Conservation (phyloP, 1,284 basidiomycete species). For the Naganishia liquefaciens region DNA sequence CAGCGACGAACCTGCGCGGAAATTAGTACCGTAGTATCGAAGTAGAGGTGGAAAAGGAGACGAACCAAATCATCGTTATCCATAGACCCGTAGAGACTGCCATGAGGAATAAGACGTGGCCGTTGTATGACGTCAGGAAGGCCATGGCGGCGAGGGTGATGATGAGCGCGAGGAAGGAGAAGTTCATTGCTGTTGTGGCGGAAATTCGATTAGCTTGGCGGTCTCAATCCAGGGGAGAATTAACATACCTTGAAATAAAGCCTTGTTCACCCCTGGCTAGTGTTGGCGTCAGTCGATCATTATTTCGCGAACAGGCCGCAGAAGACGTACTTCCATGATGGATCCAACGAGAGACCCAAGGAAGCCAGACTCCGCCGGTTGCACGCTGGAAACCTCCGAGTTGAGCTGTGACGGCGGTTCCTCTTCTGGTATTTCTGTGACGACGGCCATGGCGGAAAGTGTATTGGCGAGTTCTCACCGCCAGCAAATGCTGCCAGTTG, state of each 20-base stretch:
- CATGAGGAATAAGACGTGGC: conserved; percentile 47
- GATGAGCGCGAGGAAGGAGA: conserved; percentile 51
- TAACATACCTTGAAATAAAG: conserved; percentile 47
- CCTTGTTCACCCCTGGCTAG: conserved; percentile 49
- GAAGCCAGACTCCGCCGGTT: conserved; percentile 38
- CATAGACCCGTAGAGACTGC: conserved; percentile 44
- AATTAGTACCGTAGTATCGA: background rate
- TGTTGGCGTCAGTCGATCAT: background rate
- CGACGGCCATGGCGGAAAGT: conserved; percentile 2
- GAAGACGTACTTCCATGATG: conserved; percentile 48
- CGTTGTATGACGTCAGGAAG: conserved; percentile 48
- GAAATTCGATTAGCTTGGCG: background rate
- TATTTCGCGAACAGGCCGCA: background rate
- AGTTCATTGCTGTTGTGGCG: conserved; percentile 48
- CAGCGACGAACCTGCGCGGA: conserved; percentile 47
- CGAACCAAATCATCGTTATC: conserved; percentile 50
- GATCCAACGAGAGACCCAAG: conserved; percentile 45
- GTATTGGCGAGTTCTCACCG: too few relatives aligned
- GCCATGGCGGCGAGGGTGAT: conserved; percentile 47
- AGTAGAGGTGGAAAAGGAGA: conserved; percentile 9
- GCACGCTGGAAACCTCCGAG: background rate
- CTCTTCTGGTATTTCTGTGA: conserved; percentile 9
- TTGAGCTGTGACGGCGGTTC: background rate
- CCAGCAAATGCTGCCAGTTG: too few relatives aligned
- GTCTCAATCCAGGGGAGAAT: background rate